These are phyloP conservation scores for Peniophora sp. DNA, from an alignment of 1,284 basidiomycete genomes.

Conservation along the genomic window DNA sequence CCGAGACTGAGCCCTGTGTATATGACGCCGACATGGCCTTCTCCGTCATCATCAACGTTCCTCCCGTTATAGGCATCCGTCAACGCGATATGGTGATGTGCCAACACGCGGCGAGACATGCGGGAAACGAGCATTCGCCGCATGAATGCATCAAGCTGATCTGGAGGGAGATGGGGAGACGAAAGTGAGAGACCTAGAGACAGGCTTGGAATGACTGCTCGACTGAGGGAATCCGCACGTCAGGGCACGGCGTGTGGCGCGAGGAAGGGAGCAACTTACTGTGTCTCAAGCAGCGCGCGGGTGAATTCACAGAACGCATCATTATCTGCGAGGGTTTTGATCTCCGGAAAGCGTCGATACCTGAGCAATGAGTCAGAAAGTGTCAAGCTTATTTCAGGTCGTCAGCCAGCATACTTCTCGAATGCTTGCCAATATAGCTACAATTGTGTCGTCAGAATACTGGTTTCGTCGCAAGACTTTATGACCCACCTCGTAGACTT, in stretches of 20 bases:
- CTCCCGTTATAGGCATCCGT: constrained; percentile 47
- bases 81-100: constrained; percentile 84
- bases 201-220: constrained; percentile 69
- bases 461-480: neutral
- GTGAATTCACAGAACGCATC: constrained; percentile 72
- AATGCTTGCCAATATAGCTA: constrained; percentile 80
- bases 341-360: constrained; percentile 69
- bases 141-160: constrained; percentile 83
- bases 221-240: constrained; percentile 31
- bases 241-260: constrained; percentile 1
- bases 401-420: constrained; percentile 49
- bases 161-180: constrained; percentile 70
- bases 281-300: constrained; percentile 59
- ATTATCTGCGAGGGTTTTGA: constrained; percentile 74
- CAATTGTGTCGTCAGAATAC: neutral
- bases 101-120: constrained; percentile 83
- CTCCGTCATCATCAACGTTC: constrained; percentile 18
- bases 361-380: constrained; percentile 28
- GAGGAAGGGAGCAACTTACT: constrained; percentile 39
- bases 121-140: constrained; percentile 85
- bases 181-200: constrained; percentile 72
- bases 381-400: constrained; percentile 2
- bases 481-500: constrained; percentile 72
- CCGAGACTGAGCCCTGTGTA: constrained; percentile 70
- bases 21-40: constrained; percentile 82